Evolutionary conservation across 2,329 filamentous ascomycete genomes (phyloP).

Genomic region (Venturia effusa): DNA sequence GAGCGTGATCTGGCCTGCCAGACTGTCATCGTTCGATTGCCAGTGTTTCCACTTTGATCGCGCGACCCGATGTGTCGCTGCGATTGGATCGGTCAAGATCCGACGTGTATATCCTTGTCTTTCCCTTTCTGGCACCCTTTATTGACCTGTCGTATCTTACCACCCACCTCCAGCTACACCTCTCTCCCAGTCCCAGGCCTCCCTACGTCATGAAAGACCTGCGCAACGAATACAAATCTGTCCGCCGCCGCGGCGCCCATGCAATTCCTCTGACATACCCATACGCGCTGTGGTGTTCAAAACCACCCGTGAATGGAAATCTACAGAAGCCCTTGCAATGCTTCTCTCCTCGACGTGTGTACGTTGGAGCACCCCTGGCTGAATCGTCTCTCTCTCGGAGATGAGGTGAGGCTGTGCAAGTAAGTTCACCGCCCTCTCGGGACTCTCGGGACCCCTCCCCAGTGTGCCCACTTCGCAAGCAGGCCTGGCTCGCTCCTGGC

Average conservation of each 20-base stretch:
- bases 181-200: too few species aligned
- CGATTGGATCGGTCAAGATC: not conserved
- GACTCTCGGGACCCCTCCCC: too few species aligned
- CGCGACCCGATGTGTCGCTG: not conserved
- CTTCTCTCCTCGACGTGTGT: not conserved
- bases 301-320: not conserved
- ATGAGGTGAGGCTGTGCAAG: slow-evolving; percentile 2
- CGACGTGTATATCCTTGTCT: not conserved
- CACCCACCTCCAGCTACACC: not conserved
- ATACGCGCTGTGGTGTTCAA: not conserved
- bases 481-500: too few species aligned
- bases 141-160: not conserved
- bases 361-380: not conserved
- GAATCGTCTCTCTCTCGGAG: not conserved
- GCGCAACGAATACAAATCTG: not conserved
- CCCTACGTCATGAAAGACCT: not conserved
- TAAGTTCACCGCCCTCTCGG: too few species aligned
- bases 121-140: not conserved
- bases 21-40: too few species aligned
- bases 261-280: not conserved
- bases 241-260: not conserved
- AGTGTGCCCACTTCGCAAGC: too few species aligned
- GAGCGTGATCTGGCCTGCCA: not conserved
- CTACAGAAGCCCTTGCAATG: not conserved
- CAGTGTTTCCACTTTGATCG: not conserved